Conservation (phyloP, 2,329 filamentous ascomycete species). For the Neopestalotiopsis sp. region DNA sequence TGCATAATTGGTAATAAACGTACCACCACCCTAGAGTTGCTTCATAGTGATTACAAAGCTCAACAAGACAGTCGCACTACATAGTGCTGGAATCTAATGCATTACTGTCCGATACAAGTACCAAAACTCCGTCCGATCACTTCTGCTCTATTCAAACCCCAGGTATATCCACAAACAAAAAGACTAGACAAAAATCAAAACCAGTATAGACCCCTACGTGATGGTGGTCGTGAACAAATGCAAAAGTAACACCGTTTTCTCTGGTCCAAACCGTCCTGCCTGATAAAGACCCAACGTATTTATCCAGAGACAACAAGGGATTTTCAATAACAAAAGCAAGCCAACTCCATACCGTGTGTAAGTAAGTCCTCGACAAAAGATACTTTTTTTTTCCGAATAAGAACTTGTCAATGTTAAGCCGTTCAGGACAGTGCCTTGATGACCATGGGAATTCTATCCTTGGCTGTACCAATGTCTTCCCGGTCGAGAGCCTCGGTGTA, state of each 20-base stretch:
- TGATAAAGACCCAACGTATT: background rate
- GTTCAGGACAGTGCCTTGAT: background rate
- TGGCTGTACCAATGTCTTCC: background rate
- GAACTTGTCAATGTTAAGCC: too few relatives aligned
- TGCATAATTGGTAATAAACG: background rate
- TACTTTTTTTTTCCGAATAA: too few relatives aligned
- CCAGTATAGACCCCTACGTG: background rate
- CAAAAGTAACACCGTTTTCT: background rate
- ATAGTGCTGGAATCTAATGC: background rate
- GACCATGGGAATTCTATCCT: conserved; percentile 6
- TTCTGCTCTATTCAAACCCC: background rate
- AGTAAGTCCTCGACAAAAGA: too few relatives aligned
- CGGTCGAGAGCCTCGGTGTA: background rate
- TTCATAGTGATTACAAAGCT: too few relatives aligned
- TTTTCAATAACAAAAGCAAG: too few relatives aligned
- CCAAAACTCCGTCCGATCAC: background rate
- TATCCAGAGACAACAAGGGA: background rate
- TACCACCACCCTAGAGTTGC: background rate
- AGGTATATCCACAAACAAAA: background rate
- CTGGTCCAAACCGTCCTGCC: background rate
- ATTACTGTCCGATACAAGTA: background rate
- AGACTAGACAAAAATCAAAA: background rate
- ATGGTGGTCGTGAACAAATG: background rate
- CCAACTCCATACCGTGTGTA: too few relatives aligned
- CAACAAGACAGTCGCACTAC: background rate